These are phyloP conservation scores for Plantago major DNA, from an alignment of 257 asterid genomes.

Conservation along the genomic window DNA sequence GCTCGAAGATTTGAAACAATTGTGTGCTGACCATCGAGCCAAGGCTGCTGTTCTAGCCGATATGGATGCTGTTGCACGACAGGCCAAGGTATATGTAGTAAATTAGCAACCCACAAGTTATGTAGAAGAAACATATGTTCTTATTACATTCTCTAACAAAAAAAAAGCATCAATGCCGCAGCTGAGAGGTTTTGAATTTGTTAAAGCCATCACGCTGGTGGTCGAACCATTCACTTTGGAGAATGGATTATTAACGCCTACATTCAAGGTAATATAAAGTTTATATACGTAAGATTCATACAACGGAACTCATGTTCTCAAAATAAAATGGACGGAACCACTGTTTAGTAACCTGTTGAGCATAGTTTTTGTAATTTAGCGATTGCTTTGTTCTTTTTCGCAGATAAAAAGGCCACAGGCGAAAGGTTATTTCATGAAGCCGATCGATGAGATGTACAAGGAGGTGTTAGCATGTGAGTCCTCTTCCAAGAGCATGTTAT, in stretches of 20 bases:
- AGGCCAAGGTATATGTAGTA: conserved; percentile 61
- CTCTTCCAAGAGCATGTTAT: conserved; percentile 1
- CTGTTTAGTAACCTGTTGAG: too few species aligned
- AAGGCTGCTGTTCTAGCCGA: conserved; percentile 91
- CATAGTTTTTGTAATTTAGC: too few species aligned
- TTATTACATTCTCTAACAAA: not conserved
- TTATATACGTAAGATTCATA: not conserved
- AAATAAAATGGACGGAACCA: not conserved
- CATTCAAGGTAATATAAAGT: conserved; percentile 61
- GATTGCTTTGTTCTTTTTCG: not conserved
- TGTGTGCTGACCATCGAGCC: conserved; percentile 73
- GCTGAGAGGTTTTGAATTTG: conserved; percentile 92
- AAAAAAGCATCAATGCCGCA: conserved; percentile 21
- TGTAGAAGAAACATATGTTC: not conserved
- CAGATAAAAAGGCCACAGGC: conserved; percentile 93
- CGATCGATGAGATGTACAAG: conserved; percentile 60
- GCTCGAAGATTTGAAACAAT: conserved; percentile 66
- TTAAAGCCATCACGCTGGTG: conserved; percentile 70
- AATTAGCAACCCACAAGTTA: not conserved
- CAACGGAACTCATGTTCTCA: not conserved
- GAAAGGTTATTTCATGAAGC: conserved; percentile 68
- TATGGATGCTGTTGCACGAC: conserved; percentile 80
- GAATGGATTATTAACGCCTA: conserved; percentile 85
- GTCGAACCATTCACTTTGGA: conserved; percentile 82
- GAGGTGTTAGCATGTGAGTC: conserved; percentile 56